Evolutionary conservation across 768 basidiomycete genomes (phyloP).

Genomic region (Amanita phalloides): DNA sequence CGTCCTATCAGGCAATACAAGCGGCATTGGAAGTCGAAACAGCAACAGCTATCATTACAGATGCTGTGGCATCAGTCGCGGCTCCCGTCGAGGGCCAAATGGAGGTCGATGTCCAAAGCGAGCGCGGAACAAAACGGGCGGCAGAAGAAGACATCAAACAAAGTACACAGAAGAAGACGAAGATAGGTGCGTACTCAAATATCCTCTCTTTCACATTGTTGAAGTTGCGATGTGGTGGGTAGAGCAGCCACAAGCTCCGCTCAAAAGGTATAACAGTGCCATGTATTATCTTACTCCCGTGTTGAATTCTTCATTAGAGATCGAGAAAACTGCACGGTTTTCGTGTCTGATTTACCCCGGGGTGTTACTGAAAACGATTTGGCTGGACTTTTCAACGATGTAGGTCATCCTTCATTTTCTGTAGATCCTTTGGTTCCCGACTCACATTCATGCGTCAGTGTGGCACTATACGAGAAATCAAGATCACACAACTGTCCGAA

Average conservation of each 20-base stretch:
- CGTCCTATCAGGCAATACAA: constrained; percentile 39
- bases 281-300: not conserved
- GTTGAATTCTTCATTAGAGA: constrained; percentile 42
- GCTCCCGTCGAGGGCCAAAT: constrained; percentile 17
- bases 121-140: constrained; percentile 47
- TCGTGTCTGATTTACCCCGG: constrained; percentile 62
- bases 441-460: constrained; percentile 40
- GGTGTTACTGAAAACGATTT: constrained; percentile 57
- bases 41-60: constrained; percentile 16
- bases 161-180: constrained; percentile 45
- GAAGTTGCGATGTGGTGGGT: not conserved
- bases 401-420: constrained; percentile 25
- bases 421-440: not conserved
- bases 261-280: constrained; percentile 44
- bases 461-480: constrained; percentile 77
- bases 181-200: constrained; percentile 34
- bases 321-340: constrained; percentile 90
- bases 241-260: constrained; percentile 35
- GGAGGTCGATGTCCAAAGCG: constrained; percentile 28
- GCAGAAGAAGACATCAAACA: constrained; percentile 41
- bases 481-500: constrained; percentile 52
- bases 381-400: constrained; percentile 75
- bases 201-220: not conserved
- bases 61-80: constrained; percentile 15
- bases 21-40: constrained; percentile 30